These are phyloP conservation scores for Mycosarcoma mackinlayi DNA, from an alignment of 1,284 basidiomycete species.

Conservation along the genomic window DNA sequence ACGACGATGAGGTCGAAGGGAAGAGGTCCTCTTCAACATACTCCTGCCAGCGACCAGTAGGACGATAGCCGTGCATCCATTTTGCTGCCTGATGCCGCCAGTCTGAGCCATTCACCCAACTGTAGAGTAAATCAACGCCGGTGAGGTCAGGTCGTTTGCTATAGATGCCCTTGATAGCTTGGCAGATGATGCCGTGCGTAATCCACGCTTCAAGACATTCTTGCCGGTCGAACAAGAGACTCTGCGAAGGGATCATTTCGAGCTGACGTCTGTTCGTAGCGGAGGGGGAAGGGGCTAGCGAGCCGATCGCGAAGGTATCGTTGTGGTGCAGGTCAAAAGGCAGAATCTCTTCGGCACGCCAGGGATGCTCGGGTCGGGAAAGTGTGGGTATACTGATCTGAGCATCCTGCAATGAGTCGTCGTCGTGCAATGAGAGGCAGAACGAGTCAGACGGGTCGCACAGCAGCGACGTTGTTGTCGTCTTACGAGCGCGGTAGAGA, in stretches of 20 bases:
- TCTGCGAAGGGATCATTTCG: conserved; percentile 23
- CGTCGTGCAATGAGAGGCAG: conserved; percentile 22
- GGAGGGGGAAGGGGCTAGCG: conserved; percentile 9
- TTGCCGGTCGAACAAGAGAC: conserved; percentile 14
- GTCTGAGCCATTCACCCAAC: conserved; percentile 54
- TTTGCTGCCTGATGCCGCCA: conserved; percentile 35
- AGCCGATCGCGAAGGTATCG: background rate
- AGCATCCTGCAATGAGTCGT: conserved; percentile 35
- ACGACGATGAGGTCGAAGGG: conserved; percentile 9
- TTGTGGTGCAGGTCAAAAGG: conserved; percentile 32
- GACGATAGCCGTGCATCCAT: conserved; percentile 41
- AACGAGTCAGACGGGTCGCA: background rate
- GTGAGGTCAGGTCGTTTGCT: conserved; percentile 15
- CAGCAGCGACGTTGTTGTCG: no score
- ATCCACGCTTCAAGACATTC: conserved; percentile 39
- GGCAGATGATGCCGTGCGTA: conserved; percentile 21
- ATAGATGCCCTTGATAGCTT: conserved; percentile 21
- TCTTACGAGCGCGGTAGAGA: conserved; percentile 1
- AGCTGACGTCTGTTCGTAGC: conserved; percentile 28
- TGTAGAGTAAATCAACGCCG: conserved; percentile 38
- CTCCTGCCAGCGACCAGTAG: conserved; percentile 36
- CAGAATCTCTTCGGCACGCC: conserved; percentile 14
- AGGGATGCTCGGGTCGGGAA: conserved; percentile 19
- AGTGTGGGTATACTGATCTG: conserved; percentile 20
- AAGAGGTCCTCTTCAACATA: conserved; percentile 41